A percentile compares a stretch with the other conserved stretches of the same genome.
These are phyloP conservation scores for Fusarium concolor DNA, from an alignment of 2,329 filamentous ascomycete genomes.

Conservation along the genomic window DNA sequence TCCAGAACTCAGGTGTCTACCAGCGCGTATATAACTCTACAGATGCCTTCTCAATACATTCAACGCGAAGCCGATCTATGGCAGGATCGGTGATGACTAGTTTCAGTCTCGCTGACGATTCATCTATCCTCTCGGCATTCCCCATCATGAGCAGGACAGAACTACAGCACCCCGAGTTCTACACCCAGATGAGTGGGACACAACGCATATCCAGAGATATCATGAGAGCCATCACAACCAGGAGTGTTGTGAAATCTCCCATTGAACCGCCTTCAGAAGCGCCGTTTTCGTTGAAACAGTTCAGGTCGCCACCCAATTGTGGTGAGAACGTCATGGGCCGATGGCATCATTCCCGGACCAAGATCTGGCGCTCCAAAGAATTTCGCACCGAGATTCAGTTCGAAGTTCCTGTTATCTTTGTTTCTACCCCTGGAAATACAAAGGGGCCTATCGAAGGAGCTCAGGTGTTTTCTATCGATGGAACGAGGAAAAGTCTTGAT, in stretches of 20 bases:
- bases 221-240: slow-evolving; percentile 18
- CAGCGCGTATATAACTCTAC: slow-evolving; percentile 19
- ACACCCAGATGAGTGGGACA: slow-evolving; percentile 5
- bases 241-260: slow-evolving; percentile 16
- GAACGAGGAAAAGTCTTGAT: slow-evolving; percentile 15
- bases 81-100: slow-evolving; percentile 15
- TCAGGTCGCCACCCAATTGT: slow-evolving; percentile 12
- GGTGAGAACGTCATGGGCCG: slow-evolving; percentile 17
- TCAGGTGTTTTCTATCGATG: slow-evolving; percentile 10
- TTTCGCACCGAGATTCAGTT: slow-evolving; percentile 20
- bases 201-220: slow-evolving; percentile 12
- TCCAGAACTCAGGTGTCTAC: slow-evolving; percentile 9
- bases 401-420: slow-evolving; percentile 14
- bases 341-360: slow-evolving; percentile 18
- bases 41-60: slow-evolving; percentile 9
- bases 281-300: slow-evolving; percentile 22
- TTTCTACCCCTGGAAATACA: background rate
- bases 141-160: slow-evolving; percentile 23
- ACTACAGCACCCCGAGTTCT: slow-evolving; percentile 21
- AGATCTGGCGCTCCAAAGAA: slow-evolving; percentile 11
- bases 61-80: background rate
- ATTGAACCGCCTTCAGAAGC: slow-evolving; percentile 1
- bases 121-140: slow-evolving; percentile 19
- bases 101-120: slow-evolving; percentile 21
- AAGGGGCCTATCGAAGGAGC: background rate